Evolutionary conservation across 495 filamentous ascomycete species (phyloP), one percentile per base, ranked within the genome.

Genomic region (Corynascus novoguineensis): DNA sequence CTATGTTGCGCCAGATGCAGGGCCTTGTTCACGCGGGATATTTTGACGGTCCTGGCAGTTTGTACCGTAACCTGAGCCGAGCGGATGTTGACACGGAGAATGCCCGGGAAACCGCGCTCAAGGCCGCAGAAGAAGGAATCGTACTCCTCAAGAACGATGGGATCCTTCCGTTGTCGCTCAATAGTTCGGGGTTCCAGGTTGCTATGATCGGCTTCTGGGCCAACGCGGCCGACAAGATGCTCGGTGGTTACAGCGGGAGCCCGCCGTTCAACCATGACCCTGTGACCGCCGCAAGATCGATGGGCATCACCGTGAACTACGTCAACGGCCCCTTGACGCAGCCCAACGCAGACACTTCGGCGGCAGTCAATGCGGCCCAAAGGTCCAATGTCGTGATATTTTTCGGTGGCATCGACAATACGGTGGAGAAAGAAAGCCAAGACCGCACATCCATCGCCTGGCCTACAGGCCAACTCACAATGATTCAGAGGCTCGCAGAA

Each of bases 271-370:
- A 65, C 17, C 66, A 68, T n/a, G 61, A 59, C 12, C 73, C 74
- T 1, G 55, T 69, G 14, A 57, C 32, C 17, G 74, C 73, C 9
- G 71, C 73, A 3, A 60, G 65, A 41, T 51, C 57, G 12, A 57
- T 71, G 31, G 67, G 66, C 8, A 58, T 72, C 37, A 59, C 51
- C 5, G 56, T 58, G 54, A 42, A 50, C 48, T 60, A 58, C 49
- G 68, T 60, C 35, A 55, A 54, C 15, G 71, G 71, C 0, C 71
- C 69, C 1, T 17, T 70, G 15, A 42, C 55, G n/a, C 83, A 83
- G 8, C 61, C 61, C 31, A 81, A 79, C 1, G 79, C 75, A 29
- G 86, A 86, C 62, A 75, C 82, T 4, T 75, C 75, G 0, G 82
- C 66, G 1, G 72, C 73, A 7, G 48, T 74, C 8, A 56, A 50